Evolutionary conservation across 192 early-diverging fungal species (phyloP).

Genomic region (Backusella psychrophila): DNA sequence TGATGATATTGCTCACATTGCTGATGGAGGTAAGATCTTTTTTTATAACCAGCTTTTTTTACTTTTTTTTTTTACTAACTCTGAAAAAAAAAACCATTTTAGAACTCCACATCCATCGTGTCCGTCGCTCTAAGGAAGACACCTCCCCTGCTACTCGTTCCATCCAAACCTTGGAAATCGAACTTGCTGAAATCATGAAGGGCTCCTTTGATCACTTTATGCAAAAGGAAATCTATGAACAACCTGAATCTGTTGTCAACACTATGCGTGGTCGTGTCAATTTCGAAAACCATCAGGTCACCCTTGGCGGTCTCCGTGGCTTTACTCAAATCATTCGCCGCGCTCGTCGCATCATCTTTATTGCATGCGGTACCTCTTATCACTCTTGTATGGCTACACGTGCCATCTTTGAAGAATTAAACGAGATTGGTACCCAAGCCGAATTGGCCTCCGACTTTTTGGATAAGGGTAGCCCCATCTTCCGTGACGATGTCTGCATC

Average conservation of each 20-base stretch:
- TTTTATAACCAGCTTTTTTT: background rate
- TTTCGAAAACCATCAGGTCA: constrained; percentile 90
- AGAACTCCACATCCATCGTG: constrained; percentile 97
- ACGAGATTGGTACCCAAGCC: constrained; percentile 89
- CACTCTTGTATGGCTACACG: constrained; percentile 95
- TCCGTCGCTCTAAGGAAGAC: constrained; percentile 88
- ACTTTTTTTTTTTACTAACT: too few species aligned
- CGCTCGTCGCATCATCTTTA: constrained; percentile 94
- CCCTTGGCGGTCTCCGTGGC: constrained; percentile 89
- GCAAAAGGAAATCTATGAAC: constrained; percentile 99
- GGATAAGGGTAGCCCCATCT: constrained; percentile 93
- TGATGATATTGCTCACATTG: constrained; percentile 97
- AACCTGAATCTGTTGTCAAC: constrained; percentile 98
- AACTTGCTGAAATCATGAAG: constrained; percentile 98
- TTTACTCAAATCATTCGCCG: constrained; percentile 92
- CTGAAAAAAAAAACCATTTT: background rate
- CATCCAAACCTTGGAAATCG: constrained; percentile 98
- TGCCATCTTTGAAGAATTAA: constrained; percentile 96
- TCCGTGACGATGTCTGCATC: constrained; percentile 99
- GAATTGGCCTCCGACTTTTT: constrained; percentile 96
- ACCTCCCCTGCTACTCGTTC: constrained; percentile 83
- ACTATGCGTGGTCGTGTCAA: constrained; percentile 99
- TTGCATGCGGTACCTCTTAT: constrained; percentile 95
- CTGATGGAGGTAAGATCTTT: constrained; percentile 49
- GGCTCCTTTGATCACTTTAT: constrained; percentile 97